A percentile compares a stretch with the other conserved stretches of the same genome.
Conservation (phyloP, 73 alveolate genomes). For the Paramecium biaurelia region DNA sequence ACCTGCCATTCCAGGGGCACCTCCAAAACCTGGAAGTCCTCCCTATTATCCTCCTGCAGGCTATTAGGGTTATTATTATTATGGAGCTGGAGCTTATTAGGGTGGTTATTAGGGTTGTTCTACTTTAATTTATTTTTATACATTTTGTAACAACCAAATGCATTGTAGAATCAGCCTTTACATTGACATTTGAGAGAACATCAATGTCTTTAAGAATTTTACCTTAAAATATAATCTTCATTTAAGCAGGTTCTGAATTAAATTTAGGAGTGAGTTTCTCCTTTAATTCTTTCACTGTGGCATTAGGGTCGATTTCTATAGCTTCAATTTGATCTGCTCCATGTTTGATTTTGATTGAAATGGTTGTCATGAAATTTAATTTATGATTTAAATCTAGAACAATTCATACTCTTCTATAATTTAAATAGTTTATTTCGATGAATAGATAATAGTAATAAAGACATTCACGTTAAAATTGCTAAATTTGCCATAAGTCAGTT, state of each 20-base stretch:
- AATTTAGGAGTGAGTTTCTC: not conserved
- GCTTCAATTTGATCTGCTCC: not conserved
- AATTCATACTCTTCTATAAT: not conserved
- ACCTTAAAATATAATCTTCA: conserved; percentile 39
- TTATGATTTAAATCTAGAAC: not conserved
- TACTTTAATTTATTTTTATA: not conserved
- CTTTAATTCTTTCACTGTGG: conserved; percentile 12
- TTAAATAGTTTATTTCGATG: not conserved
- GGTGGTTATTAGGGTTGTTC: not conserved
- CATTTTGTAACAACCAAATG: conserved; percentile 40
- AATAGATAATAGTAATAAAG: conserved; percentile 23
- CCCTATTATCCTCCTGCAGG: conserved; percentile 65
- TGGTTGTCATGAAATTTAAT: not conserved
- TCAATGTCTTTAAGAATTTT: conserved; percentile 35
- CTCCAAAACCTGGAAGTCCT: not conserved
- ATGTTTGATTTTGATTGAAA: conserved; percentile 34
- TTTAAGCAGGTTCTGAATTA: not conserved
- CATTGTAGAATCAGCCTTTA: conserved; percentile 41
- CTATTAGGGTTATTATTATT: not conserved
- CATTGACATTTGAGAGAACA: not conserved
- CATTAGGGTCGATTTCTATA: conserved; percentile 10
- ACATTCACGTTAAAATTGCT: not conserved
- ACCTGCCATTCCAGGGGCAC: conserved; percentile 64
- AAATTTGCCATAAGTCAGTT: not conserved
- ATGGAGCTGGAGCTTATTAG: not conserved